A percentile compares a stretch with the other conserved stretches of the same genome.
Evolutionary conservation across 1,139 yeast genomes (phyloP).

Genomic region (Geotrichum siamense): DNA sequence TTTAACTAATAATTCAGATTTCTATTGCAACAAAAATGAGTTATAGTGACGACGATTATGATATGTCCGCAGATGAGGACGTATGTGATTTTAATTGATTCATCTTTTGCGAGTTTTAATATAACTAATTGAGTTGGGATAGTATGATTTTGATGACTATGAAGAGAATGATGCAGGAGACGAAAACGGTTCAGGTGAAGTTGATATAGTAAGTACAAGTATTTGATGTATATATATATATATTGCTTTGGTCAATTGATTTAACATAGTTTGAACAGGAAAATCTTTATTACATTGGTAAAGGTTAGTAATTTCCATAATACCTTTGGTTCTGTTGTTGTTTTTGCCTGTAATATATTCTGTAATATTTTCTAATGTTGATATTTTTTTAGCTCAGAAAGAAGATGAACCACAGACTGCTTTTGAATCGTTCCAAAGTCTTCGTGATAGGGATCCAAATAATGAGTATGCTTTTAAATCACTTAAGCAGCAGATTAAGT

Average conservation of each 20-base stretch:
- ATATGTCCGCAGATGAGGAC: slow-evolving; percentile 47
- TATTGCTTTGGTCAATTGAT: slow-evolving; percentile 8
- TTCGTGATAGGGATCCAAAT: slow-evolving; percentile 29
- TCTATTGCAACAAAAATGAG: slow-evolving; percentile 12
- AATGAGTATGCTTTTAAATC: slow-evolving; percentile 46
- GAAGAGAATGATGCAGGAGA: slow-evolving; percentile 46
- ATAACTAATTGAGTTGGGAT: slow-evolving; percentile 21
- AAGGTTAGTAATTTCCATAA: slow-evolving; percentile 29
- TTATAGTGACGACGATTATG: slow-evolving; percentile 44
- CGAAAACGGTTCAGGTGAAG: slow-evolving; percentile 33
- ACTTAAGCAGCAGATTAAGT: slow-evolving; percentile 57
- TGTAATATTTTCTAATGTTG: background rate
- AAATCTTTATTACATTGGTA: slow-evolving; percentile 55
- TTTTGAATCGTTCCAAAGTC: slow-evolving; percentile 38
- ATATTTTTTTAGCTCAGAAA: slow-evolving; percentile 38
- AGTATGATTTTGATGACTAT: slow-evolving; percentile 54
- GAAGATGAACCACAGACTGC: slow-evolving; percentile 53
- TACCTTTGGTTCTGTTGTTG: too few relatives aligned
- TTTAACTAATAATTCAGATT: too few relatives aligned
- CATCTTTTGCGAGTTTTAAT: too few relatives aligned
- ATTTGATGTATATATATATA: too few relatives aligned
- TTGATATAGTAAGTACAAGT: slow-evolving; percentile 26
- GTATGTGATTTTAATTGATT: slow-evolving; percentile 19
- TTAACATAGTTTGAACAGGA: slow-evolving; percentile 33
- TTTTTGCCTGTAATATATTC: too few relatives aligned